These are phyloP conservation scores for Corchorus capsularis DNA, from an alignment of 345 rosid species.

Conservation along the genomic window DNA sequence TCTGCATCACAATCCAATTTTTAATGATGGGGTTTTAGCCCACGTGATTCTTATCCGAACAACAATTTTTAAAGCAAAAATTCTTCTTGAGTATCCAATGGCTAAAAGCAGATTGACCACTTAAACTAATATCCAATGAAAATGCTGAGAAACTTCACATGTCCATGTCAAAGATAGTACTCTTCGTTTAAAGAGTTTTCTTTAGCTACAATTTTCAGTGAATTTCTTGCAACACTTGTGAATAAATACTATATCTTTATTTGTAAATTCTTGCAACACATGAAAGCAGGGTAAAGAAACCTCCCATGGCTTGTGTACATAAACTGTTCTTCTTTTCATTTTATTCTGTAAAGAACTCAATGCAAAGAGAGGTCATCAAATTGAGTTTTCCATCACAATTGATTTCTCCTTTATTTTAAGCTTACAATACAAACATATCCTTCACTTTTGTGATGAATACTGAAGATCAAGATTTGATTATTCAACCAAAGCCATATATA, in stretches of 20 bases:
- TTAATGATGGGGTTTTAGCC: neutral
- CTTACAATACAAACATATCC: neutral
- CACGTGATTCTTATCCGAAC: neutral
- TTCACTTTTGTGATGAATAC: neutral
- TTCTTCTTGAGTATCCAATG: no score
- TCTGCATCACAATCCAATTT: no score
- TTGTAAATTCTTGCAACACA: neutral
- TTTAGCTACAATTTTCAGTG: no score
- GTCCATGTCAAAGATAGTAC: no score
- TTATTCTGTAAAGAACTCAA: neutral
- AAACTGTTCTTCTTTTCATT: neutral
- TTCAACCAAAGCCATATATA: neutral
- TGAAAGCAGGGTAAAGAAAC: neutral
- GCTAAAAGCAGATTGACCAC: no score
- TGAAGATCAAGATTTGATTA: neutral
- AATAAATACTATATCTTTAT: no score
- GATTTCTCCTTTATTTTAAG: neutral
- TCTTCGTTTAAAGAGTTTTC: no score
- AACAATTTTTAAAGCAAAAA: neutral
- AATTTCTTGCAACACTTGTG: no score
- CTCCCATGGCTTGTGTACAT: neutral
- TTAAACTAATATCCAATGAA: no score
- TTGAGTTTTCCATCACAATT: neutral
- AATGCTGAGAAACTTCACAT: no score
- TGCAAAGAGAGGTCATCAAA: neutral